Base-by-base conservation (phyloP, 148 eudicot genomes). In the Amaranthus cruentus region DNA sequence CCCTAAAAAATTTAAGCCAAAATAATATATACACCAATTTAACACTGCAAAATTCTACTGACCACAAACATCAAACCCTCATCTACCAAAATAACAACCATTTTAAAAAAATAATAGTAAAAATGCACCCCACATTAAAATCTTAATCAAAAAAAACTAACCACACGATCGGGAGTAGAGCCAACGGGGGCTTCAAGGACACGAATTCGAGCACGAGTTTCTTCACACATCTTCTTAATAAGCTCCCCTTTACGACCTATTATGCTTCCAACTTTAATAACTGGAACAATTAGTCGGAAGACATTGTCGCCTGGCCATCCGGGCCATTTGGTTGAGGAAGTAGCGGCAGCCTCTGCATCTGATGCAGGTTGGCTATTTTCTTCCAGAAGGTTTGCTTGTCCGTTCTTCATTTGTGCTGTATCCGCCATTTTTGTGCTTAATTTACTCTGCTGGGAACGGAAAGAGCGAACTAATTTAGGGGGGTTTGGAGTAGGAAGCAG, bases 221-320 rank as follows among this genome's bases (percentile, higher is more conserved):
- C 93, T 51, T 89, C 90, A 66, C 86, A 84, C 10, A 85, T 83
- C 80, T 87, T 89, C 84, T 85, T 89, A 9, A 89, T 83, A 62
- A 72, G 84, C 78, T 89, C 93, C 6, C 93, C 93, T 79, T 89
- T 89, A 12, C 93, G 90, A 8, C 93, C 93, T 69, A 89, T 87
- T 47, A 89, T 84, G 65, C 90, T 75, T 12, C 93, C 93, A 21
- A 89, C 90, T 81, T 84, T 87, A 59, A 81, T 79, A 8, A 81
- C 86, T 10, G 93, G 93, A 47, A 89, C 85, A 73, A 89, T 73
- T 62, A 89, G 75, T 69, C 93, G 71, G 78, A 85, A 89, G 9
- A 89, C 84, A 59, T 86, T 85, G 73, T 89, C 87, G 6, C 93
- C 93, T 44, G 93, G 93, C 93, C 93, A 89, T n/a, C 93, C 93